Conservation (phyloP, 768 basidiomycete genomes). For the Lentinula guzmanii region DNA sequence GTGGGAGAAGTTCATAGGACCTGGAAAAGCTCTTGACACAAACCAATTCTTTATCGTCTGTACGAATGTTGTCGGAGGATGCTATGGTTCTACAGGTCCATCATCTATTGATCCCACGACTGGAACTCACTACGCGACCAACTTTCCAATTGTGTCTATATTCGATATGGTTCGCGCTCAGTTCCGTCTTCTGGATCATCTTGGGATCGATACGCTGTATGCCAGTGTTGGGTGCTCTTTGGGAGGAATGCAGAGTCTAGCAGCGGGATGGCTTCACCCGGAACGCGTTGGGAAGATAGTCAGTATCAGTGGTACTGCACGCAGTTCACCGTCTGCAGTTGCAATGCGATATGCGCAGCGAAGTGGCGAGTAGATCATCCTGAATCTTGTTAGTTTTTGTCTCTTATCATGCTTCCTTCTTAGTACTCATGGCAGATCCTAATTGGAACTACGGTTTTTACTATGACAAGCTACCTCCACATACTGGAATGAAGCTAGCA, state of each 20-base stretch:
- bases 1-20: slow-evolving; percentile 99
- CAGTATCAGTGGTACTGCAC: slow-evolving; percentile 91
- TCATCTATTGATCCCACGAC: slow-evolving; percentile 72
- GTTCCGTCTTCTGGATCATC: slow-evolving; percentile 76
- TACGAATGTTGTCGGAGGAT: slow-evolving; percentile 95
- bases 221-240: slow-evolving; percentile 94
- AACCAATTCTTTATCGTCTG: slow-evolving; percentile 90
- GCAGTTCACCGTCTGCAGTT: slow-evolving; percentile 87
- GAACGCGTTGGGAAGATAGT: slow-evolving; percentile 85
- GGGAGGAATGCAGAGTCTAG: slow-evolving; percentile 98
- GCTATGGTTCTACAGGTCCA: slow-evolving; percentile 96
- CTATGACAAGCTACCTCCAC: slow-evolving; percentile 91
- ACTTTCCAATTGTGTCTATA: slow-evolving; percentile 86
- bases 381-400: slow-evolving; percentile 2
- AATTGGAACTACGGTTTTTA: slow-evolving; percentile 99
- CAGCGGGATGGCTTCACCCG: slow-evolving; percentile 90
- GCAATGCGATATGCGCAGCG: slow-evolving; percentile 96
- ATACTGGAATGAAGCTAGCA: slow-evolving; percentile 97
- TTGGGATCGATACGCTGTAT: slow-evolving; percentile 80
- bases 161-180: slow-evolving; percentile 98
- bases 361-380: slow-evolving; percentile 61
- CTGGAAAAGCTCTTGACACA: slow-evolving; percentile 91
- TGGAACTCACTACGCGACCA: slow-evolving; percentile 75
- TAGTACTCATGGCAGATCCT: slow-evolving; percentile 98
- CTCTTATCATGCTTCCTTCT: neutral